phyloP scores from a whole-genome alignment of 495 filamentous ascomycete species.

The Neurospora tetraspora region DNA sequence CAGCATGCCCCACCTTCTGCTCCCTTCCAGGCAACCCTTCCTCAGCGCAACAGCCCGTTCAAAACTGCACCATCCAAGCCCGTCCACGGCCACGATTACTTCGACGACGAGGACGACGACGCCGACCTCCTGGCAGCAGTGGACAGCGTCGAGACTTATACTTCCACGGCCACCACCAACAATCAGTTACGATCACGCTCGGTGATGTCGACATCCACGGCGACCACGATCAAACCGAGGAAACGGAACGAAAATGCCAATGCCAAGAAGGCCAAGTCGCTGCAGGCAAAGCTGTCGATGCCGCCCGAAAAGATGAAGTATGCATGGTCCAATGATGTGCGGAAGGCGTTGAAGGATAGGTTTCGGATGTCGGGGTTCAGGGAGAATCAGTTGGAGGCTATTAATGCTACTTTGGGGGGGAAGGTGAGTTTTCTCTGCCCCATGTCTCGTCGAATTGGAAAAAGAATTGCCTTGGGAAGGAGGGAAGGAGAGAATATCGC shows the following conservation, averaged over 20 bases:
- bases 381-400: conserved; percentile 86
- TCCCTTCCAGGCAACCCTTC: not conserved
- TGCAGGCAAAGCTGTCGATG: conserved; percentile 18
- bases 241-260: not conserved
- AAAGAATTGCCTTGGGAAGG: no score
- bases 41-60: not conserved
- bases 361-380: conserved; percentile 82
- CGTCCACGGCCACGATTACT: conserved; percentile 38
- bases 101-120: conserved; percentile 60
- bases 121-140: conserved; percentile 59
- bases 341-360: conserved; percentile 58
- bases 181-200: conserved; percentile 14
- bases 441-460: no score
- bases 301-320: conserved; percentile 34
- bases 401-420: conserved; percentile 81
- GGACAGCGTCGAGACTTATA: conserved; percentile 43
- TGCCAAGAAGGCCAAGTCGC: conserved; percentile 16
- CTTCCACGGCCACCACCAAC: conserved; percentile 11
- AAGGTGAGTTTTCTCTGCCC: conserved; percentile 24
- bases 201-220: conserved; percentile 29
- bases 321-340: conserved; percentile 82
- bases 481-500: no score
- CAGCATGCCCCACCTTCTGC: conserved; percentile 2
- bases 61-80: not conserved
- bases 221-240: conserved; percentile 18